phyloP scores from a whole-genome alignment of 2,329 filamentous ascomycete species.

The Thermoascus crustaceus region DNA sequence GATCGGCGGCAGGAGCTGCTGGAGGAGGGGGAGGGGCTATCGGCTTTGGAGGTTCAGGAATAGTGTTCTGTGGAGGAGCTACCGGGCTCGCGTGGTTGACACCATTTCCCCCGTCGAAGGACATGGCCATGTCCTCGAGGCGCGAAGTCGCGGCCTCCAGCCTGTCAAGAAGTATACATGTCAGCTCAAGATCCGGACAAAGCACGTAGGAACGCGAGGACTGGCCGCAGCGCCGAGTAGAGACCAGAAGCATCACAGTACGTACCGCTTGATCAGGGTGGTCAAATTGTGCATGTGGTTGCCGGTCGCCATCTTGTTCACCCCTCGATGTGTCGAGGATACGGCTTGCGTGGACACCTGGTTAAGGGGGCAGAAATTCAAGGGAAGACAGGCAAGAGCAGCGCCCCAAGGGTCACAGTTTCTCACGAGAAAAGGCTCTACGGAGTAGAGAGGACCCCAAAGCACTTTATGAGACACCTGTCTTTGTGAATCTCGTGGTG shows the following conservation, averaged over 20 bases:
- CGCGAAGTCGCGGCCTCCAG: slow-evolving; percentile 95
- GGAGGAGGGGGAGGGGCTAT: slow-evolving; percentile 35
- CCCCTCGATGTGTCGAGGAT: slow-evolving; percentile 10
- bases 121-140: slow-evolving; percentile 89
- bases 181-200: too few relatives aligned
- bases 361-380: slow-evolving; percentile 39
- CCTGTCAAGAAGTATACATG: slow-evolving; percentile 52
- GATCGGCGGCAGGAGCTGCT: slow-evolving; percentile 45
- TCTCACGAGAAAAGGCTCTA: not conserved
- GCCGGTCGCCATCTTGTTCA: slow-evolving; percentile 52
- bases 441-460: not conserved
- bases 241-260: slow-evolving; percentile 11
- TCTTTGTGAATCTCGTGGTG: not conserved
- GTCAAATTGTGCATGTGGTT: slow-evolving; percentile 94
- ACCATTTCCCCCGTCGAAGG: slow-evolving; percentile 46
- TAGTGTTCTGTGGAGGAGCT: slow-evolving; percentile 16
- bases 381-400: slow-evolving; percentile 28
- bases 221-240: slow-evolving; percentile 1
- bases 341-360: slow-evolving; percentile 4
- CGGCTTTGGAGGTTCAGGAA: slow-evolving; percentile 20
- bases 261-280: slow-evolving; percentile 95
- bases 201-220: too few relatives aligned
- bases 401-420: not conserved
- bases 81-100: slow-evolving; percentile 25
- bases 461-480: too few relatives aligned